phyloP scores from a whole-genome alignment of 176 grass and related monocot species.

The Leersia perrieri region DNA sequence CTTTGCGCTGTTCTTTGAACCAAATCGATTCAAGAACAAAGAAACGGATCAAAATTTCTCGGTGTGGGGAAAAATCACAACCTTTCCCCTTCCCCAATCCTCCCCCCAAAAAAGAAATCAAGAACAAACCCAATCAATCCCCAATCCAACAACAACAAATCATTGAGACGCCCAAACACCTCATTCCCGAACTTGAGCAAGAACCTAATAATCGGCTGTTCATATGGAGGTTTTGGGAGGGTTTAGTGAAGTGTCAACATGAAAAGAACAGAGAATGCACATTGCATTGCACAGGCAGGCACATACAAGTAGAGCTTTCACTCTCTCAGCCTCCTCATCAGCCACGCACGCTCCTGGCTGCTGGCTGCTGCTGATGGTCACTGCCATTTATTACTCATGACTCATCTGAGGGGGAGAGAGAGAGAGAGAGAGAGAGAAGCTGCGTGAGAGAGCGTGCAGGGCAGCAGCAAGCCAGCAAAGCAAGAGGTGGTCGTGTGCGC shows the following conservation, averaged over 20 bases:
- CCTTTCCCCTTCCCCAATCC: not conserved
- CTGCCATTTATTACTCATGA: constrained; percentile 49
- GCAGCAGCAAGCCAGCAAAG: not conserved
- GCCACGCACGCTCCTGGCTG: not conserved
- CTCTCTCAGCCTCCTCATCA: not conserved
- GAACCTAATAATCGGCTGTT: too few species aligned
- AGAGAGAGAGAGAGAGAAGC: not conserved
- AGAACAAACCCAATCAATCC: constrained; percentile 3
- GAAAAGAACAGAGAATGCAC: constrained; percentile 16
- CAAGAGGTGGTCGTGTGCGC: not conserved
- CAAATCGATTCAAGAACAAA: constrained; percentile 22
- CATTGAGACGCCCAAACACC: not conserved
- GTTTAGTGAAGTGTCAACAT: constrained; percentile 26
- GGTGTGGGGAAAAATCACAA: not conserved
- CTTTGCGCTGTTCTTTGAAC: constrained; percentile 3
- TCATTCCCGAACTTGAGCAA: not conserved
- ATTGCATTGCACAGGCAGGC: too few species aligned
- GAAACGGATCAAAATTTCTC: not conserved
- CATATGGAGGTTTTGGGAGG: constrained; percentile 40
- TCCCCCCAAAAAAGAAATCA: not conserved
- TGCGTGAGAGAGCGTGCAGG: not conserved
- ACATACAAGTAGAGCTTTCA: constrained; percentile 8
- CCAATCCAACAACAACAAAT: not conserved
- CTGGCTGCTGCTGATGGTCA: constrained; percentile 18
- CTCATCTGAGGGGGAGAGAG: too few species aligned